phyloP scores from a whole-genome alignment of 176 grass and related monocot species.

The Poa annua region DNA sequence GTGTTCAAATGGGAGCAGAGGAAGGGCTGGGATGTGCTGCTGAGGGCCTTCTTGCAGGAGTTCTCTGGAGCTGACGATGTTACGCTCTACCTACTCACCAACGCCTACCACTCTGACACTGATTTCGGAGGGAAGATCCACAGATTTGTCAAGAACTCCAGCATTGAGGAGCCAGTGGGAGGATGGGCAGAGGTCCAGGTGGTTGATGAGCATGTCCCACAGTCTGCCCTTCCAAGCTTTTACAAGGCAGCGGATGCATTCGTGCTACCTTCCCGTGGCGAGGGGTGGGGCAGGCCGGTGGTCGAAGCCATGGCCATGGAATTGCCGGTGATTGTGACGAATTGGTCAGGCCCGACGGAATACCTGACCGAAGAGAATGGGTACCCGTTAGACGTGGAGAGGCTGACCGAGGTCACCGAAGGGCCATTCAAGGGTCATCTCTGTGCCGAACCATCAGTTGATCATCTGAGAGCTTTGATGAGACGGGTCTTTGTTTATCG shows the following conservation, averaged over 20 bases:
- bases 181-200: constrained; percentile 58
- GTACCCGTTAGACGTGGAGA: constrained; percentile 55
- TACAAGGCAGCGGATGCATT: constrained; percentile 61
- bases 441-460: constrained; percentile 57
- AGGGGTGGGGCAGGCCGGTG: constrained; percentile 71
- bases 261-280: constrained; percentile 62
- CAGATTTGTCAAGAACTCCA: constrained; percentile 45
- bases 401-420: constrained; percentile 48
- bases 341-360: constrained; percentile 73
- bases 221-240: constrained; percentile 59
- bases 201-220: constrained; percentile 59
- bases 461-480: constrained; percentile 59
- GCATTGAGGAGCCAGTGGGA: constrained; percentile 40
- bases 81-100: constrained; percentile 51
- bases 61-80: constrained; percentile 65
- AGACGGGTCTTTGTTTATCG: constrained; percentile 42
- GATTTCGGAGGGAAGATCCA: constrained; percentile 49
- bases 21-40: constrained; percentile 81
- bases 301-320: constrained; percentile 79
- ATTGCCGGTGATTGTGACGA: constrained; percentile 64
- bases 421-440: constrained; percentile 71
- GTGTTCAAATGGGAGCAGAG: constrained; percentile 81
- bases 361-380: constrained; percentile 70
- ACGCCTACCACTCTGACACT: constrained; percentile 64
- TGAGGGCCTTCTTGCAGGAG: constrained; percentile 63